Percentiles rank a stretch among this genome's conserved stretches.
Conservation (phyloP, 2,329 filamentous ascomycete genomes). For the Verruconis gallopava region DNA sequence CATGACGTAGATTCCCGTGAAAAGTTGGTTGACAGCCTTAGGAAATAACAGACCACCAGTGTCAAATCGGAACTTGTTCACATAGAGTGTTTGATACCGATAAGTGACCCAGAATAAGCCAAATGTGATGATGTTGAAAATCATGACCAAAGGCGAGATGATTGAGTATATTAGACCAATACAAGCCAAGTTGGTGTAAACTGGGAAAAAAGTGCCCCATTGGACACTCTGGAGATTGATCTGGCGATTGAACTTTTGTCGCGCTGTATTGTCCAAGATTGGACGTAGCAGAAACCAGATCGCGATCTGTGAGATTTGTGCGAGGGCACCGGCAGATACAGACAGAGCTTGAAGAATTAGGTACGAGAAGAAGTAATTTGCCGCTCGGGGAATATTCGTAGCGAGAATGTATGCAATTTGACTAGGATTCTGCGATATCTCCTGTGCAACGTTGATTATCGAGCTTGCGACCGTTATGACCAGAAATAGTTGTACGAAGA, state of each 20-base stretch:
- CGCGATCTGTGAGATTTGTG: conserved; percentile 69
- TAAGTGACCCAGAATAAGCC: conserved; percentile 85
- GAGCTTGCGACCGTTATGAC: conserved; percentile 70
- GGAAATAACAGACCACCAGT: conserved; percentile 90
- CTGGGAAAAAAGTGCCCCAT: conserved; percentile 90
- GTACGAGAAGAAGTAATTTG: conserved; percentile 98
- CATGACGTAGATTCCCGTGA: conserved; percentile 90
- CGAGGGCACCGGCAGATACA: conserved; percentile 74
- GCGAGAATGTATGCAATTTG: conserved; percentile 61
- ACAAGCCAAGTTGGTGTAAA: conserved; percentile 92
- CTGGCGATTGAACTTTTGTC: conserved; percentile 76
- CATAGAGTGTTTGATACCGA: conserved; percentile 93
- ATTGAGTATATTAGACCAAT: conserved; percentile 76
- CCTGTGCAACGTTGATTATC: conserved; percentile 29
- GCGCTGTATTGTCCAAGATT: conserved; percentile 67
- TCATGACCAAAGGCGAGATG: conserved; percentile 75
- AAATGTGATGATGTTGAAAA: conserved; percentile 92
- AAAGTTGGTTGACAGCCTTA: conserved; percentile 85
- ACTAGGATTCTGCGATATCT: conserved; percentile 52
- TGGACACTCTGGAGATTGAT: conserved; percentile 63
- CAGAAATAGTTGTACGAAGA: conserved; percentile 90
- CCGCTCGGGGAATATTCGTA: conserved; percentile 65
- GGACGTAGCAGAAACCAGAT: conserved; percentile 73
- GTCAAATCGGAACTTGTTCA: conserved; percentile 77
- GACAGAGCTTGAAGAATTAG: conserved; percentile 90